Evolutionary conservation across 164 flowering plant genomes (phyloP).

Genomic region (Taxillus chinensis): DNA sequence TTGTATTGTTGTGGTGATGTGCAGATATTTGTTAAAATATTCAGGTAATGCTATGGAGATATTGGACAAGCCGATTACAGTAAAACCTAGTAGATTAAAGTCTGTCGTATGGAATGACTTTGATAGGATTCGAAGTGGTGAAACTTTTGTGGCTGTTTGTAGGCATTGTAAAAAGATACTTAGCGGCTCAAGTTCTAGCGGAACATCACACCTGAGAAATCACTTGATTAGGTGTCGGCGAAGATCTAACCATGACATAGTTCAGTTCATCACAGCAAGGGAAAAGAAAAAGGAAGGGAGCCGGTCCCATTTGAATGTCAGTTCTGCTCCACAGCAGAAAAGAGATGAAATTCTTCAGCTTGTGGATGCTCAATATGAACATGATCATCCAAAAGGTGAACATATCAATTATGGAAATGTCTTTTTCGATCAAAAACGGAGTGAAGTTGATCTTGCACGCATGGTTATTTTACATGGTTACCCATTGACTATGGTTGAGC

Average conservation of each 20-base stretch:
- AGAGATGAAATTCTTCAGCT: neutral
- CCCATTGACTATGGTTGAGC: slow-evolving; percentile 2
- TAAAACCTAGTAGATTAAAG: slow-evolving; percentile 1
- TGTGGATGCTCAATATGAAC: neutral
- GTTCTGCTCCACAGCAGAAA: neutral
- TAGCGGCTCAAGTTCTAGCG: slow-evolving; percentile 3
- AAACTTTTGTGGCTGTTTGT: slow-evolving; percentile 1
- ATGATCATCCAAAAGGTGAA: neutral
- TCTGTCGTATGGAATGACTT: slow-evolving; percentile 4
- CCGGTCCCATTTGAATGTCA: neutral
- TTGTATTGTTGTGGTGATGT: too few relatives aligned
- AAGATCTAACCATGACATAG: slow-evolving; percentile 4
- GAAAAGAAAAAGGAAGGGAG: slow-evolving; percentile 1
- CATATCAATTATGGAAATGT: neutral
- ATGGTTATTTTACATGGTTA: slow-evolving; percentile 1
- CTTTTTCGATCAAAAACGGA: neutral
- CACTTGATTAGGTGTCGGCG: neutral
- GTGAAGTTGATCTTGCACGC: slow-evolving; percentile 2
- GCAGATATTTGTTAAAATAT: neutral
- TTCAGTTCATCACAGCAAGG: neutral
- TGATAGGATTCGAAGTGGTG: neutral
- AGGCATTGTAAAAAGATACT: neutral
- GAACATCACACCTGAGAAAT: slow-evolving; percentile 2
- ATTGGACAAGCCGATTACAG: neutral
- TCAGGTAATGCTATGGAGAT: neutral